phyloP scores from a whole-genome alignment of 805 yeast genomes.

The Torulaspora microellipsoides region DNA sequence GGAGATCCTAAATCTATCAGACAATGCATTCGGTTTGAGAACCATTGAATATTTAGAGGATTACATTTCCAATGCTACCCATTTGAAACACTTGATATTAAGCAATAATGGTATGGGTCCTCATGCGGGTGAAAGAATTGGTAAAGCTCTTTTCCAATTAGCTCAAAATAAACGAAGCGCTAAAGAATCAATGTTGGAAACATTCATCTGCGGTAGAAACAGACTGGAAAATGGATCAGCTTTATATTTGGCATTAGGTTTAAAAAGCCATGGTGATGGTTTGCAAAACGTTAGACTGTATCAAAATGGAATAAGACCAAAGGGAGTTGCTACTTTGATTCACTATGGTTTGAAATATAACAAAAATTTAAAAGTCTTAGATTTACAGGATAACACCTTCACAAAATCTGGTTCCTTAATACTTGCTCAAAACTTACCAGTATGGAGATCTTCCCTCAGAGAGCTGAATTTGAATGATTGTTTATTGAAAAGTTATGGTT shows the following conservation, averaged over 20 bases:
- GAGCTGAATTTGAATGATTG: conserved; percentile 90
- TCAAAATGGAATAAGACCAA: conserved; percentile 96
- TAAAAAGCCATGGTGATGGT: conserved; percentile 66
- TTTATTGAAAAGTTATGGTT: conserved; percentile 75
- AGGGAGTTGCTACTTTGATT: conserved; percentile 75
- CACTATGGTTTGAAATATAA: conserved; percentile 65
- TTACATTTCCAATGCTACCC: conserved; percentile 67
- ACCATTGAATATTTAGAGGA: conserved; percentile 86
- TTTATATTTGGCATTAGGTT: conserved; percentile 76
- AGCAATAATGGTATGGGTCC: conserved; percentile 99
- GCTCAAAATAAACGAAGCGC: conserved; percentile 55
- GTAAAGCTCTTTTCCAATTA: conserved; percentile 72
- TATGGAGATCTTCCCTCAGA: conserved; percentile 57
- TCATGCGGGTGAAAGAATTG: conserved; percentile 91
- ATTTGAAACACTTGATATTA: conserved; percentile 79
- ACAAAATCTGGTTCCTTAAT: conserved; percentile 63
- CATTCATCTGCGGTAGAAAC: conserved; percentile 95
- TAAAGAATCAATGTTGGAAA: conserved; percentile 53
- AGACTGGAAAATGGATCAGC: conserved; percentile 94
- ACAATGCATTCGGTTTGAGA: conserved; percentile 95
- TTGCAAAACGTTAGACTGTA: conserved; percentile 73
- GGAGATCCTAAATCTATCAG: conserved; percentile 75
- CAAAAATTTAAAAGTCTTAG: conserved; percentile 59
- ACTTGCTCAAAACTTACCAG: conserved; percentile 53
- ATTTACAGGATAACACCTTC: conserved; percentile 93